Percentiles rank a stretch among this genome's conserved stretches.
Conservation (phyloP, 306 rosid species). For the Lagenaria siceraria region DNA sequence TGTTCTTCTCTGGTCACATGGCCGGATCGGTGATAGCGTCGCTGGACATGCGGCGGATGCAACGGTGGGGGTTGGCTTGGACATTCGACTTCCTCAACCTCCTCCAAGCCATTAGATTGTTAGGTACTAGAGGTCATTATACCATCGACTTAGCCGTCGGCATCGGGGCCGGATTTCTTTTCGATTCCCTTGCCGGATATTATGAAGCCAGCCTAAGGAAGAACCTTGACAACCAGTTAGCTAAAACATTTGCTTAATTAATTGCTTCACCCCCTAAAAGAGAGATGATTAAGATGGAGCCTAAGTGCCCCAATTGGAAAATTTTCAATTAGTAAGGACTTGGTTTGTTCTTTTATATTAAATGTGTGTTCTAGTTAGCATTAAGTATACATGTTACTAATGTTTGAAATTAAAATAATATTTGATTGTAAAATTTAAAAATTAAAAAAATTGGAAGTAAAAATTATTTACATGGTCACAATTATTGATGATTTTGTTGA, state of each 20-base stretch:
- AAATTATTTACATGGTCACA: too few relatives aligned
- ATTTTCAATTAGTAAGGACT: not conserved
- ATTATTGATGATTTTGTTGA: too few relatives aligned
- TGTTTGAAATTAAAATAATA: too few relatives aligned
- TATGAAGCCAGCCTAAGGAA: conserved; percentile 46
- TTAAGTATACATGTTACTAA: not conserved
- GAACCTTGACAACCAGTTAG: not conserved
- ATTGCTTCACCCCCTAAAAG: not conserved
- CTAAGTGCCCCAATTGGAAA: not conserved
- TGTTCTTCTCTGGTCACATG: conserved; percentile 81
- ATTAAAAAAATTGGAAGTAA: too few relatives aligned
- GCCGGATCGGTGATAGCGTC: conserved; percentile 91
- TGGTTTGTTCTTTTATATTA: not conserved
- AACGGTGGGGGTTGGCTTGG: conserved; percentile 60
- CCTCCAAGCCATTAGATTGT: conserved; percentile 55
- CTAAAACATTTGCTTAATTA: not conserved
- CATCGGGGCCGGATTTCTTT: conserved; percentile 79
- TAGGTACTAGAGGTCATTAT: conserved; percentile 85
- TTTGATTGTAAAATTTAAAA: too few relatives aligned
- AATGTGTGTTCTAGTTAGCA: not conserved
- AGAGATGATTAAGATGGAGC: not conserved
- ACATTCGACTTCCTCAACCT: conserved; percentile 52
- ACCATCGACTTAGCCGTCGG: conserved; percentile 85
- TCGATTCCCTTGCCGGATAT: conserved; percentile 68
- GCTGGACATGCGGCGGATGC: conserved; percentile 78